These are phyloP conservation scores for Phaseolus coccineus DNA, from an alignment of 331 rosid genomes.

Conservation along the genomic window DNA sequence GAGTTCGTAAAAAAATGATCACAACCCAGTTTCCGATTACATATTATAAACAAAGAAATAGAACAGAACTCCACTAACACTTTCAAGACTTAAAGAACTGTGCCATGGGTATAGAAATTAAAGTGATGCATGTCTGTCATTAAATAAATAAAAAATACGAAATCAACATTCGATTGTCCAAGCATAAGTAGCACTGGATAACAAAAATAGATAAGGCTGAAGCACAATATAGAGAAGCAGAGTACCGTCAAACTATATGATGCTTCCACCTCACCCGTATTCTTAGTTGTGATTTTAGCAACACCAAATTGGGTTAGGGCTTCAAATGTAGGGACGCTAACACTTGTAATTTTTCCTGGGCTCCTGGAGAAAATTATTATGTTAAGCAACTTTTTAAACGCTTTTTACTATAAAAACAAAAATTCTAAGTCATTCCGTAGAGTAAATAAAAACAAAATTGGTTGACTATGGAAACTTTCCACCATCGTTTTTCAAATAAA, in stretches of 20 bases:
- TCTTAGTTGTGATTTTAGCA: conserved; percentile 76
- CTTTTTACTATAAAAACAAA: not conserved
- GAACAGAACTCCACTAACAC: conserved; percentile 29
- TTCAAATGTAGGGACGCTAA: conserved; percentile 84
- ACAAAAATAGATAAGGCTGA: conserved; percentile 18
- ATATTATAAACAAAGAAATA: conserved; percentile 37
- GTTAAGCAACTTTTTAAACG: conserved; percentile 20
- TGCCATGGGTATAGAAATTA: conserved; percentile 11
- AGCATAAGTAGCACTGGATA: conserved; percentile 22
- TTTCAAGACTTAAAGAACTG: conserved; percentile 11
- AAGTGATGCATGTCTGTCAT: conserved; percentile 8
- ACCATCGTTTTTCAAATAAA: not conserved
- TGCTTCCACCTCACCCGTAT: conserved; percentile 96
- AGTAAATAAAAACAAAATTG: not conserved
- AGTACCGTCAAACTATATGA: conserved; percentile 95
- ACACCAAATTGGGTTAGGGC: conserved; percentile 89
- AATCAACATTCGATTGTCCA: conserved; percentile 21
- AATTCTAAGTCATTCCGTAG: conserved; percentile 6
- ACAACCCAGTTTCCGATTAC: not conserved
- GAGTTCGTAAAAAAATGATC: not conserved
- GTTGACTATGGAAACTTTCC: not conserved
- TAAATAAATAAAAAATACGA: not conserved
- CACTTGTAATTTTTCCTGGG: conserved; percentile 84
- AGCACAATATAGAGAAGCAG: conserved; percentile 29
- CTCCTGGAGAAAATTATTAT: conserved; percentile 62